Evolutionary conservation across 163 green algal species (phyloP).

Genomic region (Trebouxiophyceae sp.): DNA sequence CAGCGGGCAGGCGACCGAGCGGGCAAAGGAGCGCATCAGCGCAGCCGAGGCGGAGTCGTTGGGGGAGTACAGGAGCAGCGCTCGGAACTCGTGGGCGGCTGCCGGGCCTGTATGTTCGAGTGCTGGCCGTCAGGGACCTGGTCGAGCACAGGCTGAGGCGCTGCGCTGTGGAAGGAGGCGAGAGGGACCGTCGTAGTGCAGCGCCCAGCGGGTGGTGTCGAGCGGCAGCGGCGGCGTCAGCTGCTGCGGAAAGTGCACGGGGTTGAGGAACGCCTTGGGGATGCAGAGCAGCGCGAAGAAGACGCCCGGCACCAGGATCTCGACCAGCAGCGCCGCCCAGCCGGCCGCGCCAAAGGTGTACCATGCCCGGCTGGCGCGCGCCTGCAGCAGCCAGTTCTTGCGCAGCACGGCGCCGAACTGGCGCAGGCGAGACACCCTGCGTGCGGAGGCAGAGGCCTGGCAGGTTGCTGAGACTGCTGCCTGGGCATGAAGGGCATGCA

Average conservation of each 20-base stretch:
- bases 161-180: background rate
- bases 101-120: slow-evolving; percentile 32
- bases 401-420: slow-evolving; percentile 49
- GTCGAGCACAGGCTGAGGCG: background rate
- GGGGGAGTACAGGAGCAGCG: slow-evolving; percentile 39
- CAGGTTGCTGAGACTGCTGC: too few relatives aligned
- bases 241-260: slow-evolving; percentile 21
- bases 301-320: slow-evolving; percentile 46
- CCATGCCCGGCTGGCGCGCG: slow-evolving; percentile 16
- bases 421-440: background rate
- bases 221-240: slow-evolving; percentile 20
- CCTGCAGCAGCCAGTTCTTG: slow-evolving; percentile 61
- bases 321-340: slow-evolving; percentile 34
- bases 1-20: slow-evolving; percentile 17
- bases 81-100: slow-evolving; percentile 3
- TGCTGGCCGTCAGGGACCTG: background rate
- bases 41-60: slow-evolving; percentile 26
- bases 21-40: slow-evolving; percentile 27
- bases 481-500: too few relatives aligned
- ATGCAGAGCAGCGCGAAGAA: slow-evolving; percentile 68
- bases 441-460: too few relatives aligned
- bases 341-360: slow-evolving; percentile 40
- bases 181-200: slow-evolving; percentile 27
- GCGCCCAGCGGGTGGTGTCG: slow-evolving; percentile 23
- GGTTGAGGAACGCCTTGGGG: slow-evolving; percentile 64